Conservation (phyloP, 202 grass and related monocot genomes). For the Panicum virgatum region DNA sequence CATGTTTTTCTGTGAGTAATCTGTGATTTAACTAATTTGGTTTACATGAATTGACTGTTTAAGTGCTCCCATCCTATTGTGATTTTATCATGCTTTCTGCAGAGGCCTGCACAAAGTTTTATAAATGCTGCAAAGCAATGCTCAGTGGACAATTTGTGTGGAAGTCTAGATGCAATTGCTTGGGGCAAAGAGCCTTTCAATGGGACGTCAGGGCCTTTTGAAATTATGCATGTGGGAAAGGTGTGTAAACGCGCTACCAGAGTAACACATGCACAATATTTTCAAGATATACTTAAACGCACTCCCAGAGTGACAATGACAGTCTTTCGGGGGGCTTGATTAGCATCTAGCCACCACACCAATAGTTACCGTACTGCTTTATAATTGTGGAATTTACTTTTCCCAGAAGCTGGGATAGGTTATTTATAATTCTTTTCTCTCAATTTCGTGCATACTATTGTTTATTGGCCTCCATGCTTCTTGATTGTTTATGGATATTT, state of each 20-base stretch:
- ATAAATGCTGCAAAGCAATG: slow-evolving; percentile 79
- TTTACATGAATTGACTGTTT: slow-evolving; percentile 36
- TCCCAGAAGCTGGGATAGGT: neutral
- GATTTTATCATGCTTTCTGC: slow-evolving; percentile 37
- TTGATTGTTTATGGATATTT: slow-evolving; percentile 5
- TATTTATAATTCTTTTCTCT: neutral
- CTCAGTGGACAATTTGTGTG: slow-evolving; percentile 68
- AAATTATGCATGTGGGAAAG: slow-evolving; percentile 71
- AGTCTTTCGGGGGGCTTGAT: neutral
- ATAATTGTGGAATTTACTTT: slow-evolving; percentile 30
- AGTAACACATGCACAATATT: slow-evolving; percentile 1
- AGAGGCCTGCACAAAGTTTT: slow-evolving; percentile 84
- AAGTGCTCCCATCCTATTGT: slow-evolving; percentile 24
- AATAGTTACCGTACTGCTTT: slow-evolving; percentile 6
- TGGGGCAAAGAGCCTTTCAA: slow-evolving; percentile 87
- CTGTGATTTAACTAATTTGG: slow-evolving; percentile 8
- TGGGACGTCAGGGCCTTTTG: slow-evolving; percentile 80
- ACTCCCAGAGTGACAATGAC: neutral
- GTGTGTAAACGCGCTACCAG: slow-evolving; percentile 33
- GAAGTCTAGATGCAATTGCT: slow-evolving; percentile 72
- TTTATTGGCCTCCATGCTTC: neutral
- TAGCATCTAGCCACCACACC: neutral
- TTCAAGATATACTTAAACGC: neutral
- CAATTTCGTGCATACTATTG: neutral
- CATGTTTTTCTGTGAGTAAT: slow-evolving; percentile 90